A percentile compares a stretch with the other conserved stretches of the same genome.
phyloP scores from a whole-genome alignment of 2,329 filamentous ascomycete genomes.

The Diaporthe batatas region DNA sequence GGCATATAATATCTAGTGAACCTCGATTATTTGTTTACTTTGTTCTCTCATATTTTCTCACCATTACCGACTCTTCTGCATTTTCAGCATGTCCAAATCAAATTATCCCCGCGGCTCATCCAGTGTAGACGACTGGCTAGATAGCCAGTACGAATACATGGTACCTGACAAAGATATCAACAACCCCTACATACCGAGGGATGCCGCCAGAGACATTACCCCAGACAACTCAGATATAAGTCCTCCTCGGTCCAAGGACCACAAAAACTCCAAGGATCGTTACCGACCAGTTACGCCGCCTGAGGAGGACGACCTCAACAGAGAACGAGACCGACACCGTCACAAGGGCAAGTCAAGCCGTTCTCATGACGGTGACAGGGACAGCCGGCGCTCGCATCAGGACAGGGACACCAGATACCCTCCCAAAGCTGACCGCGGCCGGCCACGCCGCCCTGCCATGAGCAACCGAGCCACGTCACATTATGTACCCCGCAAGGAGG shows the following conservation, averaged over 20 bases:
- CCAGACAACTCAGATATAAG: conserved; percentile 27
- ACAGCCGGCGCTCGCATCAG: conserved; percentile 20
- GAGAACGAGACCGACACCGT: conserved; percentile 22
- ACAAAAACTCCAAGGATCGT: conserved; percentile 8
- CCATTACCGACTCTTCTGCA: background rate
- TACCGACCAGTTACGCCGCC: conserved; percentile 36
- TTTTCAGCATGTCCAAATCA: conserved; percentile 33
- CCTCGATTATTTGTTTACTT: conserved; percentile 16
- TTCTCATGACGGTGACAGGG: conserved; percentile 6
- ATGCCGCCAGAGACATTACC: conserved; percentile 4
- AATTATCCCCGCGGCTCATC: conserved; percentile 20
- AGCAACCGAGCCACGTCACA: conserved; percentile 33
- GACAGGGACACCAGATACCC: conserved; percentile 39
- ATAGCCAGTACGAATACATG: conserved; percentile 41
- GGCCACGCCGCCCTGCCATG: conserved; percentile 36
- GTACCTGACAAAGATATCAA: conserved; percentile 32
- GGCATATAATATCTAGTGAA: conserved; percentile 14
- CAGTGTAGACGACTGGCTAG: conserved; percentile 40
- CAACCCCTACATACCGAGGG: conserved; percentile 30
- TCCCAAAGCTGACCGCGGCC: conserved; percentile 37
- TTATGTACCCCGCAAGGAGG: conserved; percentile 25
- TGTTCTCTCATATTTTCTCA: background rate
- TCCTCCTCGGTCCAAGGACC: background rate
- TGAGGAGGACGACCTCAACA: conserved; percentile 33
- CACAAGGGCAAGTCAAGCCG: conserved; percentile 23